Percentiles rank a stretch among this genome's conserved stretches.
Evolutionary conservation across 2,329 filamentous ascomycete species (phyloP).

Genomic region (Kalmusia sp.): DNA sequence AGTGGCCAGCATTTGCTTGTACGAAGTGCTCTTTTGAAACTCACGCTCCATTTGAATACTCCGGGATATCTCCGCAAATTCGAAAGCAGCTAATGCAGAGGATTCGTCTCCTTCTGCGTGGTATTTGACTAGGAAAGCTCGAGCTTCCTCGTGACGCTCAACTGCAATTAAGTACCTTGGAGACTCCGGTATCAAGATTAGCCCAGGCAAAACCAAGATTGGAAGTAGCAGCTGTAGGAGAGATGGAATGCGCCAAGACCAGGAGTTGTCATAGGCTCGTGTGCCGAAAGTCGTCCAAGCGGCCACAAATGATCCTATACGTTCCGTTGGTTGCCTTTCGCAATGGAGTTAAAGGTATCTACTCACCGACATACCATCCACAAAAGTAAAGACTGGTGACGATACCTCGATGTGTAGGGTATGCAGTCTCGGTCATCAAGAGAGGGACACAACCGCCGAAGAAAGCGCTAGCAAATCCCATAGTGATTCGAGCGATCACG

Average conservation of each 20-base stretch:
- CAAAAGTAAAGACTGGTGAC: neutral
- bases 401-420: neutral
- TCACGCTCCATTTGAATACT: slow-evolving; percentile 66
- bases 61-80: slow-evolving; percentile 70
- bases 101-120: slow-evolving; percentile 67
- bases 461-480: slow-evolving; percentile 23
- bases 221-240: neutral
- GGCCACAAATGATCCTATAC: neutral
- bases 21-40: slow-evolving; percentile 56
- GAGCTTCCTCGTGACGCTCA: slow-evolving; percentile 65
- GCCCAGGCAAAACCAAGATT: neutral
- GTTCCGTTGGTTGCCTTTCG: no score
- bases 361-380: no score
- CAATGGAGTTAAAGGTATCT: neutral
- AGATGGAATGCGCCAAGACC: neutral
- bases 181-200: neutral
- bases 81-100: slow-evolving; percentile 65
- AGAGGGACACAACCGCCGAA: neutral
- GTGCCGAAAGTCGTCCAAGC: neutral
- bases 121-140: slow-evolving; percentile 67
- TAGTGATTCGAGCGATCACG: slow-evolving; percentile 43
- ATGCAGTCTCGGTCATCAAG: neutral
- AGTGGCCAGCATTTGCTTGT: no score
- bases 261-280: neutral
- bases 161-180: neutral